Base-by-base conservation (phyloP, 768 basidiomycete species). In the Sutorius australiensis region DNA sequence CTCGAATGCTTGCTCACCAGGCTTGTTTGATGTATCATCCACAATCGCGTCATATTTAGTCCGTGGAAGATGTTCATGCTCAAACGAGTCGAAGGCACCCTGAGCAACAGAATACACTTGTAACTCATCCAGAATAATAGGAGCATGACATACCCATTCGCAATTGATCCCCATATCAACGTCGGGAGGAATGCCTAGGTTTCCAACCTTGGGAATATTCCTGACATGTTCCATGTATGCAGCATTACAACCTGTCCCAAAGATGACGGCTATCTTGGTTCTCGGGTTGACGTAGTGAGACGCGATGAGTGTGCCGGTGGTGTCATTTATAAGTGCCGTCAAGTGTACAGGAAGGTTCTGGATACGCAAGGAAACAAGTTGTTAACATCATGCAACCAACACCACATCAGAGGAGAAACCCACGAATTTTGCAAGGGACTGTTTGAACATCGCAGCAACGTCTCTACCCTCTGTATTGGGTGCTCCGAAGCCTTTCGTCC, bases 401-500 rank as follows among this genome's bases (percentile, higher is more conserved):
- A 24, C 19, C 13, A 17, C 8, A 14, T 41, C 28, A 50, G 32
- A 51, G 38, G 38, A 19, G 32, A 37, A 50, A 74, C 87, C 11
- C 49, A 93, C 92, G 64, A 80, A 75, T 77, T 87, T 90, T 51
- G 76, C 76, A 42, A 99, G 81, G 13, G 90, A 87, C 51, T 83
- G 72, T 45, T 83, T 82, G 75, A 99, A 95, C 92, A 99, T 95
- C 36, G 78, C 89, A 5, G 92, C 95, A 12, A 95, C 93, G 62
- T 99, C 92, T 50, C 81, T 75, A 16, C 95, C 95, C 71, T 98
- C 97, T 16, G 92, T 93, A 66, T 95, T 92, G 5, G 81, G 68
- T 0, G 89, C 89, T 31, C 93, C 93, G 62, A 98, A 98, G 58
- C 97, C 97, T 72, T 99, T 99, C n/a, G 97, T 99, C 97, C 97